A percentile compares a stretch with the other conserved stretches of the same genome.
These are phyloP conservation scores for Entelexis paramagnoliae DNA, from an alignment of 1,139 yeast genomes.

Conservation along the genomic window DNA sequence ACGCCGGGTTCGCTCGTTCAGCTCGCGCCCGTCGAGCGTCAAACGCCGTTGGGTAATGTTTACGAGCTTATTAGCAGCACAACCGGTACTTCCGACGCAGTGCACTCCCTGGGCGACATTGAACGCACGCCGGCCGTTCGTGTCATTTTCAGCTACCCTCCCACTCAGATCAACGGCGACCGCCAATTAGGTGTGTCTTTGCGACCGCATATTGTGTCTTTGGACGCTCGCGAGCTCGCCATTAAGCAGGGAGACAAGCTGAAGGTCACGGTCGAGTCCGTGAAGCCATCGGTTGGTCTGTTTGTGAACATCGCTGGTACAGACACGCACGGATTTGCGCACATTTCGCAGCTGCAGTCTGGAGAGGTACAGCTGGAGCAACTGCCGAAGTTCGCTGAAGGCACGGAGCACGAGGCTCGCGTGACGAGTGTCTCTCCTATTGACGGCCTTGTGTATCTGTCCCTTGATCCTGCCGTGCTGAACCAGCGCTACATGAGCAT, in stretches of 20 bases:
- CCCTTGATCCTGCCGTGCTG: conserved; percentile 56
- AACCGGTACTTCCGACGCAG: conserved; percentile 57
- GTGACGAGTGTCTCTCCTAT: conserved; percentile 57
- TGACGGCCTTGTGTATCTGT: conserved; percentile 57
- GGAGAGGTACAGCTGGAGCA: conserved; percentile 29
- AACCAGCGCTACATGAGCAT: conserved; percentile 55
- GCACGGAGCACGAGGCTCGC: conserved; percentile 65
- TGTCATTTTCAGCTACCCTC: conserved; percentile 22
- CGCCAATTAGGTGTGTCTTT: conserved; percentile 53
- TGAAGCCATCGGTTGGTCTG: conserved; percentile 36
- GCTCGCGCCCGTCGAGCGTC: conserved; percentile 53
- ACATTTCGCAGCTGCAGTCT: conserved; percentile 55
- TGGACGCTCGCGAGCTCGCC: conserved; percentile 26
- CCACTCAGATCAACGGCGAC: conserved; percentile 18
- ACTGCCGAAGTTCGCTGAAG: conserved; percentile 38
- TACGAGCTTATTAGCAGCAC: conserved; percentile 64
- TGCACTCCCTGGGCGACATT: conserved; percentile 51
- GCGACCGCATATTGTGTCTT: conserved; percentile 43
- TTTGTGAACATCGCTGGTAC: conserved; percentile 37
- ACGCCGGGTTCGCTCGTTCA: conserved; percentile 79
- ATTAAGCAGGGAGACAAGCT: conserved; percentile 70
- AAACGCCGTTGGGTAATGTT: conserved; percentile 44
- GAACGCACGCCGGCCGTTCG: conserved; percentile 38
- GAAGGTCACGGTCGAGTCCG: conserved; percentile 50
- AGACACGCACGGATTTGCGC: conserved; percentile 32